Evolutionary conservation across 495 filamentous ascomycete species (phyloP), one percentile per base, ranked within the genome.

Genomic region (Hypoxylon rickii): DNA sequence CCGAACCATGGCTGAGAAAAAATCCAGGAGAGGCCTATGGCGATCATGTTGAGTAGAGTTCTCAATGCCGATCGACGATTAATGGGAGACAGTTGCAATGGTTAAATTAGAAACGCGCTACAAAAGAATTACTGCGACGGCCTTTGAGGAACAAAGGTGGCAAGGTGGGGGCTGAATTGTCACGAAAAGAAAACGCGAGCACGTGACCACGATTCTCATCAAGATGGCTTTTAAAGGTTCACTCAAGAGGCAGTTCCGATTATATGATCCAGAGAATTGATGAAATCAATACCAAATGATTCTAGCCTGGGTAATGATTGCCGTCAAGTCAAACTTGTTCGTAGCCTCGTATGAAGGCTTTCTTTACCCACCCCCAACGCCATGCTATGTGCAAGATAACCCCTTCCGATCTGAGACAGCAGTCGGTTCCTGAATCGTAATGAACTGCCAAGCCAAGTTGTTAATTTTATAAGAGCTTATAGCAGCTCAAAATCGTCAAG

Each of bases 401-500:
- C 7, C 18, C 3, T 34, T 12, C 13, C 12, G 13, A 37, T 21
- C 16, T 12, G 1, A 17, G 16, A n/a, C 5, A 20, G 13, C 33
- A 19, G 8, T 4, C 10, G 10, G 24, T 29, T 4, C 24, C 4
- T 29, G 4, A 4, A 29, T 4, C 4, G 24, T 10, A 10, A 29
- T 4, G 24, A 29, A 29, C 24, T 29, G 15, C 34, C 34, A 38
- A 38, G 34, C 5, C 12, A 6, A 7, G 7, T 7, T 3, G 10
- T 19, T 19, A 32, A 1, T 16, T 10, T 38, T 38, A 2, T 2
- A 24, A 17, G 19, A 37, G 10, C 43, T 73, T 51, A 95, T 61
- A 96, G 75, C 63, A 96, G 76, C 77, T 97, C 95, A 67, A 93
- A 97, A 73, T 98, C 94, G 77, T 98, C 94, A 75, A 96, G 69